Conservation (phyloP, 2,329 filamentous ascomycete genomes). For the Fusarium zealandicum region DNA sequence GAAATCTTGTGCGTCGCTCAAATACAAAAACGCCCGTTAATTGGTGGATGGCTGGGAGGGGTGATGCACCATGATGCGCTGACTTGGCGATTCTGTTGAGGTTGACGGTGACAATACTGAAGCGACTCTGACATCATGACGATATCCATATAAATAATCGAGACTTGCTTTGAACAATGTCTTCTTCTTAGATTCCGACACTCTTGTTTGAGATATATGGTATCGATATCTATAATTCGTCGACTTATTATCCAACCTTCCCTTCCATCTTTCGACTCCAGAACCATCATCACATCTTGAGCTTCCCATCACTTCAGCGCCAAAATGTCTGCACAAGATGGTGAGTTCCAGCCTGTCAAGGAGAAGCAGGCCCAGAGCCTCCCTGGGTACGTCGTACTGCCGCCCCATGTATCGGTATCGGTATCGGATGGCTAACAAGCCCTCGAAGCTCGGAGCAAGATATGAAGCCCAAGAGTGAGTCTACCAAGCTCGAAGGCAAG, state of each 20-base stretch:
- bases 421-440: background rate
- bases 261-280: background rate
- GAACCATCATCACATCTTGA: background rate
- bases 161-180: too few relatives aligned
- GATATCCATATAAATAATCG: background rate
- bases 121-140: constrained; percentile 24
- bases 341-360: constrained; percentile 46
- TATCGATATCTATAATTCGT: background rate
- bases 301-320: background rate
- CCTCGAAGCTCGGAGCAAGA: constrained; percentile 45
- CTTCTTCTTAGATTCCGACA: background rate
- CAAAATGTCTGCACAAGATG: constrained; percentile 37
- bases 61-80: constrained; percentile 27
- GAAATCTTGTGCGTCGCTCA: too few relatives aligned
- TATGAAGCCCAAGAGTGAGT: constrained; percentile 50
- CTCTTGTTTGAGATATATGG: background rate
- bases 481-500: constrained; percentile 51
- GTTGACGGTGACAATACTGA: constrained; percentile 1
- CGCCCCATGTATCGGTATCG: rapidly evolving
- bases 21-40: too few relatives aligned
- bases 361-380: constrained; percentile 48
- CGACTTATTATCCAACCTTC: background rate
- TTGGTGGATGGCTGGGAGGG: background rate
- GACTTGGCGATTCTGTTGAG: constrained; percentile 4
- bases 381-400: constrained; percentile 44